phyloP scores from a whole-genome alignment of 2,329 filamentous ascomycete genomes.

The Calonectria pseudoreteaudii region DNA sequence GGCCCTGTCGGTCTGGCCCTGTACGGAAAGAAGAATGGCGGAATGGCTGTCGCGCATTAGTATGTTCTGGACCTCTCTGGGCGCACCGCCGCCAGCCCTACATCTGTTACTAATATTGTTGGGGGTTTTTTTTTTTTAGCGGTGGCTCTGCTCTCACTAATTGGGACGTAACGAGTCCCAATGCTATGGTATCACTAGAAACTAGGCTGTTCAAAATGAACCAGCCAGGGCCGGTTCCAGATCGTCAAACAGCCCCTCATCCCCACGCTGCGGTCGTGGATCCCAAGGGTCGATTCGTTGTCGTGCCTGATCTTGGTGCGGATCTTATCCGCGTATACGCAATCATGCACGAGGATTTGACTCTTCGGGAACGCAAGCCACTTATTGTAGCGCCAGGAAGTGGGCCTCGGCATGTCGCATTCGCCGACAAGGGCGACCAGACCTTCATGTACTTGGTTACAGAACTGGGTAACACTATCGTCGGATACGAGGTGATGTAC shows the following conservation, averaged over 20 bases:
- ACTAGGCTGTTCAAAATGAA: conserved; percentile 54
- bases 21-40: conserved; percentile 55
- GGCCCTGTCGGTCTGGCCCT: conserved; percentile 59
- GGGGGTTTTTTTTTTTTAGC: conserved; percentile 41
- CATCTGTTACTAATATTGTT: conserved; percentile 15
- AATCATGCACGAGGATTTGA: conserved; percentile 57
- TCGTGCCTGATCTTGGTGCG: conserved; percentile 75
- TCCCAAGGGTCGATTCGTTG: conserved; percentile 71
- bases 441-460: conserved; percentile 71
- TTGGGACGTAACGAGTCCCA: conserved; percentile 56
- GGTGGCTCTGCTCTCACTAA: conserved; percentile 56
- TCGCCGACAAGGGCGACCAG: conserved; percentile 57
- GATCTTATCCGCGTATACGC: conserved; percentile 70
- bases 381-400: conserved; percentile 61
- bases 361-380: conserved; percentile 54
- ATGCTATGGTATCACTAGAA: conserved; percentile 50
- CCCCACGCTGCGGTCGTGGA: conserved; percentile 75
- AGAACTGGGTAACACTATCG: conserved; percentile 70
- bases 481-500: conserved; percentile 69
- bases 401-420: conserved; percentile 75
- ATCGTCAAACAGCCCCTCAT: conserved; percentile 68
- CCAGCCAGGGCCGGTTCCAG: conserved; percentile 51
- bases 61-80: conserved; percentile 44
- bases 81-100: neutral
- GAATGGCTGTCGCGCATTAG: conserved; percentile 60